Evolutionary conservation across 2,329 filamentous ascomycete species (phyloP).

Genomic region (Cladobotryum mycophilum): DNA sequence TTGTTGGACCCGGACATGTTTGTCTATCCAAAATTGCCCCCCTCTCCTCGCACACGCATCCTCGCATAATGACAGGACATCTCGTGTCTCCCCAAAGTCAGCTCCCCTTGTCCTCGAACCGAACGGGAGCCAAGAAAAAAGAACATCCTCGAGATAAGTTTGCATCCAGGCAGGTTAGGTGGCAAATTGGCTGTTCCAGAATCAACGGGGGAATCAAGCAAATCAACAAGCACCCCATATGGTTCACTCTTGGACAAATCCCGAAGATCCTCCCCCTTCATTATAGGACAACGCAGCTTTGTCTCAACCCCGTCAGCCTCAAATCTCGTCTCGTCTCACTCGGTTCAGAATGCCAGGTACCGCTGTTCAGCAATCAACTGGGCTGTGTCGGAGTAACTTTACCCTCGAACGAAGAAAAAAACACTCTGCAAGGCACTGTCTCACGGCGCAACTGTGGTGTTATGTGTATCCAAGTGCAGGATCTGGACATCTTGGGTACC

Average conservation of each 20-base stretch:
- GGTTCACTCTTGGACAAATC: not conserved
- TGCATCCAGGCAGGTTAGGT: no score
- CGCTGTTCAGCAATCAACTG: not conserved
- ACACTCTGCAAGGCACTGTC: not conserved
- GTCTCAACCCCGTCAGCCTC: not conserved
- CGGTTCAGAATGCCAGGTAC: not conserved
- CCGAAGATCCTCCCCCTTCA: no score
- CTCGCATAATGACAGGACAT: conserved; percentile 12
- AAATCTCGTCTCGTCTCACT: not conserved
- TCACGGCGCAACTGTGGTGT: not conserved
- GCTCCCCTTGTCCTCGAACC: not conserved
- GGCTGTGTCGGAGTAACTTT: not conserved
- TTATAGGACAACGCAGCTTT: not conserved
- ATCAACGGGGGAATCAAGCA: not conserved
- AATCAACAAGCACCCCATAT: not conserved
- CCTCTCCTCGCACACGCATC: conserved; percentile 8
- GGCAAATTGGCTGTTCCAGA: not conserved
- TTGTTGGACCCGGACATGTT: conserved; percentile 8
- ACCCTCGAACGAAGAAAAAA: not conserved
- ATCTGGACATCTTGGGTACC: conserved; percentile 8
- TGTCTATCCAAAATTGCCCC: not conserved
- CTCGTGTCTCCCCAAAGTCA: conserved; percentile 2
- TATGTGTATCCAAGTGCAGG: conserved; percentile 10
- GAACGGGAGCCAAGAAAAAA: no score
- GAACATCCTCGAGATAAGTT: no score